Evolutionary conservation across 306 rosid genomes (phyloP), one percentile per base, ranked within the genome.

Genomic region (Cucurbita pepo): DNA sequence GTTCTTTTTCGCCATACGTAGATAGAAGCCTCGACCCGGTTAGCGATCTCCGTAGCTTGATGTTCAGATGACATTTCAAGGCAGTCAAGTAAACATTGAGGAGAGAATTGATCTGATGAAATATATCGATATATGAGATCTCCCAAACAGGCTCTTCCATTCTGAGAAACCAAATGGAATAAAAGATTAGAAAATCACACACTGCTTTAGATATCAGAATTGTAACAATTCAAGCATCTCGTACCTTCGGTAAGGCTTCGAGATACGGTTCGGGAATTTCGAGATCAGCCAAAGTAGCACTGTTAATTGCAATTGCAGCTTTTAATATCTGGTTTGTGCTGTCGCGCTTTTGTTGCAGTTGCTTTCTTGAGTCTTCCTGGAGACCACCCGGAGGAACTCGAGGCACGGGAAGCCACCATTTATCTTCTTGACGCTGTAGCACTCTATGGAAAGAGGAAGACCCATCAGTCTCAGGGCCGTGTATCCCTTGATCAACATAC

Each of bases 361-460:
- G 86, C 81, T 85, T 91, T 80, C 95, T 88, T 12, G 89, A 62
- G 70, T 83, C 74, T 47, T 91, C 92, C 6, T 81, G 79, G 76
- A 95, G 95, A 55, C 97, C 99, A 14, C 89, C 86, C 4, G 95
- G 79, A 75, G 99, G 97, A 56, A 89, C 95, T 55, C 91, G 87
- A 6, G 97, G 99, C 7, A 91, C 96, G 8, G 97, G 97, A 66
- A 95, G 89, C 99, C 97, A 95, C 97, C 99, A 91, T 71, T 91
- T 95, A 62, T 88, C 99, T 75, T 95, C 97, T 74, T 91, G 97
- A 13, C 96, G 87, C 77, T 93, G 87, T 59, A 93, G 90, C 2
- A 86, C 86, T 84, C 82, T 86, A 61, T 82, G 83, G 62, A 88
- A 86, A 70, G 96, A 84, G 60, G 89, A 80, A 58, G 96, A 86